Evolutionary conservation across 129 eudicot species (phyloP).

Genomic region (Centaurea solstitialis): DNA sequence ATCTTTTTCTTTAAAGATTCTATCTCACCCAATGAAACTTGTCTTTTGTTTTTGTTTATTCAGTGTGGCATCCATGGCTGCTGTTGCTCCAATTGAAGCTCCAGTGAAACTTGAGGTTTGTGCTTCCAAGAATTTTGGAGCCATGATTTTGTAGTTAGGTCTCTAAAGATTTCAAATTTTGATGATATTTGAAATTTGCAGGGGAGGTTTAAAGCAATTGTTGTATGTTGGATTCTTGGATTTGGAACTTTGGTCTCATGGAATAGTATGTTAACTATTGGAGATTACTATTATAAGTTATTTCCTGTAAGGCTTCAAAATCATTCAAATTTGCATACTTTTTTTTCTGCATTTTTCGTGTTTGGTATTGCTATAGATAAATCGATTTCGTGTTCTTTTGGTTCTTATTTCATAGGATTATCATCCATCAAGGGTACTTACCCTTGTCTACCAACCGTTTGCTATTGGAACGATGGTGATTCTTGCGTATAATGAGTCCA

Average conservation of each 20-base stretch:
- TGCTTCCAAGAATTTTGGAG: background rate
- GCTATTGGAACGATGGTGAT: conserved; percentile 59
- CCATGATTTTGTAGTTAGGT: background rate
- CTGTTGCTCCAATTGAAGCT: conserved; percentile 19
- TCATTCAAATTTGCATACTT: background rate
- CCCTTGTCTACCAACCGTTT: conserved; percentile 83
- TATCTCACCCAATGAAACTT: background rate
- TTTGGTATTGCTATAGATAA: background rate
- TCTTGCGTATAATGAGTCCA: conserved; percentile 69
- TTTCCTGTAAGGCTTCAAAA: conserved; percentile 50
- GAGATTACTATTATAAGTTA: conserved; percentile 70
- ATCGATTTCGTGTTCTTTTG: background rate
- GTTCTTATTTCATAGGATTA: conserved; percentile 43
- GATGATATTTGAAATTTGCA: conserved; percentile 17
- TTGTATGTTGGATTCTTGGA: conserved; percentile 80
- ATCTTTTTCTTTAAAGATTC: background rate
- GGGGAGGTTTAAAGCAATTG: conserved; percentile 59
- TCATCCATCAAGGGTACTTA: conserved; percentile 85
- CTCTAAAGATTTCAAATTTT: background rate
- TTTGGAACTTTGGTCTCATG: conserved; percentile 76
- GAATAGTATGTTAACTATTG: conserved; percentile 77
- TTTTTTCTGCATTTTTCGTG: background rate
- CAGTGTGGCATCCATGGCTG: conserved; percentile 34
- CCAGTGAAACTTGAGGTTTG: conserved; percentile 65
- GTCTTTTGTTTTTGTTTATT: conserved; percentile 9